phyloP scores from a whole-genome alignment of 129 eudicot genomes.

The Apium graveolens region DNA sequence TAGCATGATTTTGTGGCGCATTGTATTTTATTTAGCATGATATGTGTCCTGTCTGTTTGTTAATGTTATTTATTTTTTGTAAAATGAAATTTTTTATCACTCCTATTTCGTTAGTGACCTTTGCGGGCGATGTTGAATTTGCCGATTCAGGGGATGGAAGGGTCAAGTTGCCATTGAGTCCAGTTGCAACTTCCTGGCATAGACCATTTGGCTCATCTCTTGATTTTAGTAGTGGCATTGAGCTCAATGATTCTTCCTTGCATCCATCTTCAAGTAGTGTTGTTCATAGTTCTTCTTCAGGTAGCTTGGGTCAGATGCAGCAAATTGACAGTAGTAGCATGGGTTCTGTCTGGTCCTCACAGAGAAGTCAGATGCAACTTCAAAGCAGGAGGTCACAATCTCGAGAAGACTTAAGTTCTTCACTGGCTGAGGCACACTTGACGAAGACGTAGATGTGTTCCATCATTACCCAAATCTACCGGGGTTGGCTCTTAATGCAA shows the following conservation, averaged over 20 bases:
- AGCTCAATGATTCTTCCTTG: slow-evolving; percentile 39
- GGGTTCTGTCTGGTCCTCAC: slow-evolving; percentile 57
- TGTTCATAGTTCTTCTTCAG: slow-evolving; percentile 70
- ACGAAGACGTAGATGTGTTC: slow-evolving; percentile 38
- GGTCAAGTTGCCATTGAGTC: slow-evolving; percentile 77
- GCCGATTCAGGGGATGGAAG: slow-evolving; percentile 66
- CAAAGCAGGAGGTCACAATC: slow-evolving; percentile 95
- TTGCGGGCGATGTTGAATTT: slow-evolving; percentile 1
- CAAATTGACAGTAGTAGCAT: slow-evolving; percentile 53
- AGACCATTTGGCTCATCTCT: slow-evolving; percentile 35
- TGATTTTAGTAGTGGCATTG: slow-evolving; percentile 34
- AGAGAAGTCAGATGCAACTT: slow-evolving; percentile 64
- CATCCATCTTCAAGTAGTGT: slow-evolving; percentile 56
- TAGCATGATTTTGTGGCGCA: neutral
- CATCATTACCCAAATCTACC: neutral
- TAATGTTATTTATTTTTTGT: neutral
- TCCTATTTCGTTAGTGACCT: neutral
- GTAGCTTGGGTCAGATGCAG: slow-evolving; percentile 69
- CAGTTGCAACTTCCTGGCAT: slow-evolving; percentile 42
- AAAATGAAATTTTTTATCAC: neutral
- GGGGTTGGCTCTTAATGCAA: neutral
- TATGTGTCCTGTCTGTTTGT: neutral
- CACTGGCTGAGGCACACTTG: slow-evolving; percentile 61
- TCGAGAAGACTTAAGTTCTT: slow-evolving; percentile 75
- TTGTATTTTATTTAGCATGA: neutral